Base-by-base conservation (phyloP, 2,329 filamentous ascomycete genomes). In the Microcyclosporella mali region DNA sequence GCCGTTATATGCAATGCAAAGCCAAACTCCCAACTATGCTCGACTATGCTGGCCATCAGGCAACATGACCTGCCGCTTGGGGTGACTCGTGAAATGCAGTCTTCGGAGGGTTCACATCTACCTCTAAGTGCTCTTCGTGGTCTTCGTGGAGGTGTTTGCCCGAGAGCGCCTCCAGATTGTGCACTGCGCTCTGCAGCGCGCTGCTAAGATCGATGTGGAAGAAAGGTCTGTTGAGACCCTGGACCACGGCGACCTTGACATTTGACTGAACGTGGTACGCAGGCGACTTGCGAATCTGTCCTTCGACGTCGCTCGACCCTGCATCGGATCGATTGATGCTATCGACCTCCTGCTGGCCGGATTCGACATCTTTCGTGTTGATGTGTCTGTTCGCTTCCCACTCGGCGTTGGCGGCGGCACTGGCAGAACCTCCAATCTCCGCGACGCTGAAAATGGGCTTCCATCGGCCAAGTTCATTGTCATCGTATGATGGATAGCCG, bases 361-460 rank as follows among this genome's bases (percentile, higher is more conserved):
- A 27, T 43, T 62, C 60, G 10, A 58, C 31, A 3, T 66, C 61
- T 37, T 68, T 62, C 6, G 46, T 49, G 6, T 56, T 53, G 21
- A 25, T 4, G 12, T 67, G 66, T 40, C 79, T 74, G 59, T 84
- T 83, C 40, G 76, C 74, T 18, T 74, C 69, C 18, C 74, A 69
- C 56, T 89, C 83, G 0, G 85, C 85, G 6, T 72, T 71, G 0
- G 79, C 79, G 1, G 84, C 83, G 0, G 85, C 85, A 3, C 82
- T 86, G 40, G 80, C 68, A 3, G 72, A 70, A 15, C 88, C 84
- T 49, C 87, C 81, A 51, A 94, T 81, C 60, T 95, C 88, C 2
- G 90, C 87, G 16, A 97, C 88, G 59, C 81, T 88, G 72, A 95
- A 97, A 52, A 97, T 88, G n/a, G 88, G 86, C 63, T 87, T 89